Evolutionary conservation across 108 stramenopile species (phyloP), one percentile per base, ranked within the genome.

Genomic region (Pelagomonas calceolata): DNA sequence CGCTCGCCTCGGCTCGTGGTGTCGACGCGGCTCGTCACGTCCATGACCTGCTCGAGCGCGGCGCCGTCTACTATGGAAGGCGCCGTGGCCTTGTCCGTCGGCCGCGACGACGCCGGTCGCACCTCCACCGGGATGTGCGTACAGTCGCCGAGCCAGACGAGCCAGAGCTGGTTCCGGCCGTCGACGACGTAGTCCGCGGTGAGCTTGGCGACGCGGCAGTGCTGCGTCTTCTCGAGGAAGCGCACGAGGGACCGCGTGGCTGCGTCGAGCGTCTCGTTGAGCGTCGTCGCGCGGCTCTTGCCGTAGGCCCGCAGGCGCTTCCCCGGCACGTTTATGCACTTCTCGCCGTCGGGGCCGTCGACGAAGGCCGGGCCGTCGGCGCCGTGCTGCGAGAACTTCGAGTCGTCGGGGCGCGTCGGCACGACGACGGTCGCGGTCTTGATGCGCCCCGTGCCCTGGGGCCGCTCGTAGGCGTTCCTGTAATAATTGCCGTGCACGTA

Each of bases 171-270:
- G 34, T 64, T 45, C 34, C 36, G 63, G 34, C 32, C 69, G 39
- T 79, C 78, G 33, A 79, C 69, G 35, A 78, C 67, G 68, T 78
- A 79, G 76, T 79, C 78, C 34, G 68, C 77, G 29, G 18, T 17
- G 32, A 66, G 17, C 34, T 35, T 21, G 32, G 73, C 34, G 68
- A 79, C 69, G 64, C 66, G 71, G 65, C 63, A 44, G 36, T 71
- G 35, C 31, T 71, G 76, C 34, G 65, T 70, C 37, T 32, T n/a
- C 64, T 77, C 76, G 39, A 77, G 16, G 76, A 34, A 72, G 68
- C 64, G 39, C 26, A 77, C 74, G 64, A 77, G 32, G 35, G 64
- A n/a, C 32, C n/a, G 34, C 9, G 76, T 77, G 15, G 75, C 76
- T 31, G 34, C 10, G 34, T 77, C 76, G 35, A 77, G 76, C 34